Conservation (phyloP, 495 filamentous ascomycete species). For the Patellaria atrata region DNA sequence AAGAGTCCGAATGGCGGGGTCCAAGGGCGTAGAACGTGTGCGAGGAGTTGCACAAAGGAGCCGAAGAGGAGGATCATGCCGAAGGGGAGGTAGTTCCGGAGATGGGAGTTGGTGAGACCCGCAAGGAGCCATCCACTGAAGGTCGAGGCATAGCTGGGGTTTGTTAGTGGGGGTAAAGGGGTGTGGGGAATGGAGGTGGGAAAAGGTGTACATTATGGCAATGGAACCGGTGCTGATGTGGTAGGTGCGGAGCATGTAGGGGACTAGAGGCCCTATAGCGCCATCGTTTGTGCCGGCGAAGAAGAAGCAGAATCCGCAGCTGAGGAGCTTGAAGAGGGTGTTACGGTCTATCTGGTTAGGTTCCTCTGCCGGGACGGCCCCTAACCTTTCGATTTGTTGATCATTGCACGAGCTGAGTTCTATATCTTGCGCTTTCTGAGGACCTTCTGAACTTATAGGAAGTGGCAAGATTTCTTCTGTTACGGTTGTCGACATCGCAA, state of each 20-base stretch:
- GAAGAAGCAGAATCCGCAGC: conserved; percentile 38
- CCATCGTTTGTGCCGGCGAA: conserved; percentile 41
- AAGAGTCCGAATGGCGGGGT: conserved; percentile 35
- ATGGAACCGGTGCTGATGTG: conserved; percentile 34
- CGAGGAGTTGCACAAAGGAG: conserved; percentile 32
- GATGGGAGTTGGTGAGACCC: conserved; percentile 33
- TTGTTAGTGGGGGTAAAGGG: not conserved
- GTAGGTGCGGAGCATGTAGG: conserved; percentile 38
- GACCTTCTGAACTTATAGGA: too few species aligned
- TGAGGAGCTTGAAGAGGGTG: conserved; percentile 29
- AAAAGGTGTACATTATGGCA: conserved; percentile 29
- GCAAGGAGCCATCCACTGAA: conserved; percentile 34
- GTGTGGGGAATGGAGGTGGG: conserved; percentile 28
- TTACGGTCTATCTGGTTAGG: too few species aligned
- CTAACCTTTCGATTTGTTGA: too few species aligned
- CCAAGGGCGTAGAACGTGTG: conserved; percentile 36
- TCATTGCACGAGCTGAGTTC: too few species aligned
- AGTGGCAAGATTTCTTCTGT: too few species aligned
- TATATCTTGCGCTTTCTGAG: too few species aligned
- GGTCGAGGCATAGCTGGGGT: conserved; percentile 11
- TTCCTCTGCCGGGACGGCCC: too few species aligned
- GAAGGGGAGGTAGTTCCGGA: conserved; percentile 30
- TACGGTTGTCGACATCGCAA: too few species aligned
- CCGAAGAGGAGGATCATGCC: conserved; percentile 37
- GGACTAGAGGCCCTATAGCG: conserved; percentile 38